These are phyloP conservation scores for Oryza nivara DNA, from an alignment of 176 grass and related monocot genomes.

Conservation along the genomic window DNA sequence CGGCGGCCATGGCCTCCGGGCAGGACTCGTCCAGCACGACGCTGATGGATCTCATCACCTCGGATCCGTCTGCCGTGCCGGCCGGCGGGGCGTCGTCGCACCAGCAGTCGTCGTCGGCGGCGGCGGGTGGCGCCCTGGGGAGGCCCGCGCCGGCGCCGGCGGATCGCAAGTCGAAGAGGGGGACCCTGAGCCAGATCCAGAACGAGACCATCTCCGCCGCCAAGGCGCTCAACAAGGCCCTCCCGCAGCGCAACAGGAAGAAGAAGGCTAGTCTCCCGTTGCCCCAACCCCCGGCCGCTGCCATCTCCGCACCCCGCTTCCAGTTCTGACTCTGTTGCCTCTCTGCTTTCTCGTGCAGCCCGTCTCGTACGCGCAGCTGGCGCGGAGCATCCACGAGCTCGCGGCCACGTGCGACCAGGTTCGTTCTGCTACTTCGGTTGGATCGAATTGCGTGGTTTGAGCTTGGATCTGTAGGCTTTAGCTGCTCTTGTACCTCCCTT, in stretches of 20 bases:
- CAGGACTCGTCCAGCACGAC: constrained; percentile 83
- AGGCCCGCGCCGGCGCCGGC: constrained; percentile 54
- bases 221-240: constrained; percentile 79
- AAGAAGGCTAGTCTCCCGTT: constrained; percentile 58
- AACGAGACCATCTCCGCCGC: constrained; percentile 91
- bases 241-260: constrained; percentile 87
- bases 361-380: constrained; percentile 94
- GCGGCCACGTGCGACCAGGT: constrained; percentile 97
- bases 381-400: constrained; percentile 94
- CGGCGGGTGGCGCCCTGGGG: constrained; percentile 41
- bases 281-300: neutral
- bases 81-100: constrained; percentile 40
- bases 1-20: constrained; percentile 75
- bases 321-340: constrained; percentile 18
- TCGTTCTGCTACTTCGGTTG: constrained; percentile 31
- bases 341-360: constrained; percentile 62
- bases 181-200: constrained; percentile 90
- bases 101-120: constrained; percentile 39
- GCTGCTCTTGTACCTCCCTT: constrained; percentile 33
- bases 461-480: constrained; percentile 53
- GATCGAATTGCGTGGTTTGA: constrained; percentile 44
- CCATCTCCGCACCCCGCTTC: constrained; percentile 10
- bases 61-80: constrained; percentile 66
- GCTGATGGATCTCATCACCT: constrained; percentile 98
- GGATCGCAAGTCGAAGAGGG: constrained; percentile 87